A percentile compares a stretch with the other conserved stretches of the same genome.
Evolutionary conservation across 2,329 filamentous ascomycete species (phyloP).

Genomic region (Phaeomoniella chlamydospora): DNA sequence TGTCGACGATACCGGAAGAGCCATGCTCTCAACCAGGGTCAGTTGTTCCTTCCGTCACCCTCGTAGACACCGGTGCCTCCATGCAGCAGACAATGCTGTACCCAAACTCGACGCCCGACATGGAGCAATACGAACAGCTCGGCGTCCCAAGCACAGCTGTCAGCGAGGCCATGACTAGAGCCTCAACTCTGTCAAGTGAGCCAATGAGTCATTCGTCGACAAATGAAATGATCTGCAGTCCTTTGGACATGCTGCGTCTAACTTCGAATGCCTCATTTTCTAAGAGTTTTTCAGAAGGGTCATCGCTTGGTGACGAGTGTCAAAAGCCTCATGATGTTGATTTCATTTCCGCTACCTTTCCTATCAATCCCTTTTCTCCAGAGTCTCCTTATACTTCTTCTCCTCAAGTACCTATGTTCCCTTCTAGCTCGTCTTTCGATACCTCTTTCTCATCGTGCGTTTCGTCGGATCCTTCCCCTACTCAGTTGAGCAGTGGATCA

Average conservation of each 20-base stretch:
- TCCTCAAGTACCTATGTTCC: conserved; percentile 18
- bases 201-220: conserved; percentile 29
- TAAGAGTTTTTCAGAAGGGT: conserved; percentile 7
- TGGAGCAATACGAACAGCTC: conserved; percentile 9
- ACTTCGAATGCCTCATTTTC: conserved; percentile 19
- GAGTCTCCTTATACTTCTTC: conserved; percentile 15
- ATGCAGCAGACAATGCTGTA: background rate
- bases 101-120: background rate
- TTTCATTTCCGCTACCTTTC: conserved; percentile 16
- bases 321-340: conserved; percentile 15
- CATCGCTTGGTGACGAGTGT: conserved; percentile 11
- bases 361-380: conserved; percentile 20
- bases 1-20: background rate
- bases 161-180: conserved; percentile 14
- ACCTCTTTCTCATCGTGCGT: conserved; percentile 21
- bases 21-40: background rate
- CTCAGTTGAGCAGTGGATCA: conserved; percentile 29
- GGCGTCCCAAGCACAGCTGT: conserved; percentile 8
- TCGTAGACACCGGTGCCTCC: background rate
- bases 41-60: background rate
- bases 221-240: conserved; percentile 27
- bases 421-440: conserved; percentile 16
- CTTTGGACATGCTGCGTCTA: conserved; percentile 28
- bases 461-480: conserved; percentile 37
- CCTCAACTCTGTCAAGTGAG: conserved; percentile 17